phyloP scores from a whole-genome alignment of 495 filamentous ascomycete species.

The Aspergillus sparsus region DNA sequence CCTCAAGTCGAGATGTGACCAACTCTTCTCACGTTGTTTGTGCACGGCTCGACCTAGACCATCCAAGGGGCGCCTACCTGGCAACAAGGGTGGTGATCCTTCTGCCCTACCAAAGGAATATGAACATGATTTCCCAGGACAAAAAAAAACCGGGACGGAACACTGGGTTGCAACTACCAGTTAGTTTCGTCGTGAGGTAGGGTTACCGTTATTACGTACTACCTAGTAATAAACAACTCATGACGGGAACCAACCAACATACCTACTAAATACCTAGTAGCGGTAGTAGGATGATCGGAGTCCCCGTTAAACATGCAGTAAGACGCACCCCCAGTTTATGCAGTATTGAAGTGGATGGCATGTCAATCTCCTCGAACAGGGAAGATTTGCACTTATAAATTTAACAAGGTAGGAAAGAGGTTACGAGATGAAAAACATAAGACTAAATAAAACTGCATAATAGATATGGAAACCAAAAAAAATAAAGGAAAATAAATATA shows the following conservation, averaged over 20 bases:
- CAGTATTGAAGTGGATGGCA: neutral
- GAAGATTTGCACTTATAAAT: too few species aligned
- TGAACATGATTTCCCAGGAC: neutral
- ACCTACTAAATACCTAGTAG: too few species aligned
- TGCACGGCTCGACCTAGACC: constrained; percentile 10
- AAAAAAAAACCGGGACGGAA: neutral
- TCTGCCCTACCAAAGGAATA: constrained; percentile 15
- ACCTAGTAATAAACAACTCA: too few species aligned
- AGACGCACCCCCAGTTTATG: neutral
- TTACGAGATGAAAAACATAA: too few species aligned
- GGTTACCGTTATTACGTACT: too few species aligned
- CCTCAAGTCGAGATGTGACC: neutral
- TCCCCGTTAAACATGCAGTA: neutral
- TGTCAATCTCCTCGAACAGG: too few species aligned
- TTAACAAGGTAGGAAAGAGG: too few species aligned
- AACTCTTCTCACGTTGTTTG: neutral
- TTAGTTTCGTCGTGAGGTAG: too few species aligned
- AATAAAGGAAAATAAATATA: neutral
- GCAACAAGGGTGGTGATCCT: constrained; percentile 17
- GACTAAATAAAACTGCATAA: too few species aligned
- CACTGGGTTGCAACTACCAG: neutral
- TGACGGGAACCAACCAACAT: too few species aligned
- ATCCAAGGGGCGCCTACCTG: neutral
- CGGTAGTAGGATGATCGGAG: neutral
- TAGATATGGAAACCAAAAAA: neutral